Conservation (phyloP, 805 yeast species). For the Candida tallmaniae region DNA sequence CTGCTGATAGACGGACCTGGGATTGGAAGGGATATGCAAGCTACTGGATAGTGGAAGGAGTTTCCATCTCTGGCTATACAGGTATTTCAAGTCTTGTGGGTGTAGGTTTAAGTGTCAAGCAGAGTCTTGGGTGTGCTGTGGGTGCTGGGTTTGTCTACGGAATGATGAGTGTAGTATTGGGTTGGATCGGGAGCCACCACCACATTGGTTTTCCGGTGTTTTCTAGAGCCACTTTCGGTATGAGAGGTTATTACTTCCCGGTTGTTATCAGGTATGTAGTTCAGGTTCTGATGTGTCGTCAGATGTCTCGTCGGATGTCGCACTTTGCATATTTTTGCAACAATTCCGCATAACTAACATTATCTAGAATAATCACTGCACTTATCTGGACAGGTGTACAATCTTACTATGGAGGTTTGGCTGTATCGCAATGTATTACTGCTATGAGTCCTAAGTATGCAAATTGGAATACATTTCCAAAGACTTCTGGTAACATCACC, state of each 20-base stretch:
- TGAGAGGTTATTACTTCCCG: constrained; percentile 7
- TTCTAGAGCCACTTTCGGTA: constrained; percentile 10
- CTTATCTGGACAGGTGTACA: constrained; percentile 12
- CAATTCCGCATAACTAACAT: too few relatives aligned
- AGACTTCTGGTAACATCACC: constrained; percentile 10
- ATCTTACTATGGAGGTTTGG: constrained; percentile 9
- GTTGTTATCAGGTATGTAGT: constrained; percentile 10
- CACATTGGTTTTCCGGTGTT: constrained; percentile 11
- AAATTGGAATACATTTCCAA: constrained; percentile 16
- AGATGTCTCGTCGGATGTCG: too few relatives aligned
- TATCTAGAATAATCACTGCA: too few relatives aligned
- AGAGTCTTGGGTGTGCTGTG: constrained; percentile 18
- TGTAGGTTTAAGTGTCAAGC: constrained; percentile 17
- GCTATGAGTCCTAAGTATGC: constrained; percentile 13
- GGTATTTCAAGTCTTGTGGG: constrained; percentile 6
- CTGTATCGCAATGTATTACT: constrained; percentile 19
- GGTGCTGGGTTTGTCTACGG: constrained; percentile 22
- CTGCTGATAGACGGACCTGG: constrained; percentile 32
- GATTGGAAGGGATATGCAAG: constrained; percentile 14
- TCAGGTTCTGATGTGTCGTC: too few relatives aligned
- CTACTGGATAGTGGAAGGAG: constrained; percentile 10
- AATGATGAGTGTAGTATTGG: constrained; percentile 14
- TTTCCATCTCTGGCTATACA: constrained; percentile 7
- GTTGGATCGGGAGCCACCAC: constrained; percentile 10
- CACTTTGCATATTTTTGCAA: too few relatives aligned